phyloP scores from a whole-genome alignment of 148 eudicot genomes.

The Rhododendron molle region DNA sequence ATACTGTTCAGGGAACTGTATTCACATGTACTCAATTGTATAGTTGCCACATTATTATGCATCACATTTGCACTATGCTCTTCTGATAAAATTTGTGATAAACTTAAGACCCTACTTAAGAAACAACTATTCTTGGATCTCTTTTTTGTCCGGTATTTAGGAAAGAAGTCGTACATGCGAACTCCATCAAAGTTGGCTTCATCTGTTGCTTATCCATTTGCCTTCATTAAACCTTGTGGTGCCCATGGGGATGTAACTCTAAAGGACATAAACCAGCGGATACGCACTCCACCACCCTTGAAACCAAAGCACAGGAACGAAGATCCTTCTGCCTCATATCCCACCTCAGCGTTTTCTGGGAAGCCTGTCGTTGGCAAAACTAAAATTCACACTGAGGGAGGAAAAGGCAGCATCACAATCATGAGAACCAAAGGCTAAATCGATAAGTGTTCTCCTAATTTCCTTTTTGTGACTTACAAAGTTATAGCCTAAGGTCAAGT shows the following conservation, averaged over 20 bases:
- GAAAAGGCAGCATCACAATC: constrained; percentile 93
- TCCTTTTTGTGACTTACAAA: background rate
- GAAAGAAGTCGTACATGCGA: constrained; percentile 66
- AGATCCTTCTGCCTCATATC: constrained; percentile 41
- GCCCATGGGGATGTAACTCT: constrained; percentile 80
- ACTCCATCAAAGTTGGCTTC: constrained; percentile 62
- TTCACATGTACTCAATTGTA: background rate
- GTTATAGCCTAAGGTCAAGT: background rate
- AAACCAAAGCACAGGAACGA: constrained; percentile 40
- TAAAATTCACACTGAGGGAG: constrained; percentile 91
- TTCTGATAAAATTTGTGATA: background rate
- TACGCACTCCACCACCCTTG: constrained; percentile 65
- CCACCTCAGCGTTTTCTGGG: constrained; percentile 86
- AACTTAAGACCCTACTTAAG: background rate
- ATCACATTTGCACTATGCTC: background rate
- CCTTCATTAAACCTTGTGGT: constrained; percentile 75
- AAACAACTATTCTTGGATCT: background rate
- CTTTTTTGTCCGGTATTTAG: constrained; percentile 26
- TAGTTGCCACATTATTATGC: background rate
- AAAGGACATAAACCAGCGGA: constrained; percentile 81
- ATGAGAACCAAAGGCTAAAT: constrained; percentile 94
- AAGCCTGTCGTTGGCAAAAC: constrained; percentile 95
- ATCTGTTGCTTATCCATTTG: constrained; percentile 78
- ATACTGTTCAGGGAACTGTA: background rate
- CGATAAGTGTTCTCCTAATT: background rate